phyloP scores from a whole-genome alignment of 1,284 basidiomycete species.

The Boletellus deceptivus region DNA sequence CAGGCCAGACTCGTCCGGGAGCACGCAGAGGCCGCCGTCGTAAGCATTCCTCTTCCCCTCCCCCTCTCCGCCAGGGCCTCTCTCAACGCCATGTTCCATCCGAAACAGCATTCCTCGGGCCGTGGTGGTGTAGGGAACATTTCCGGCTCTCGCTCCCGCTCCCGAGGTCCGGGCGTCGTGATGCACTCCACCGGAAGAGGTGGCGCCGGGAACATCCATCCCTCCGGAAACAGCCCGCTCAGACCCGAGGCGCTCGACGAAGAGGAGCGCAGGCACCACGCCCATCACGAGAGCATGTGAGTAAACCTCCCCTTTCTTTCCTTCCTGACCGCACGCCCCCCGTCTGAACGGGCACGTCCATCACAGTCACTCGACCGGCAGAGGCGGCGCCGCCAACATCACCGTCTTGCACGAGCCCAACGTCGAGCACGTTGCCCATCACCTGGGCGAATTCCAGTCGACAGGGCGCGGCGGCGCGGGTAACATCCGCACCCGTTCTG shows the following conservation, averaged over 20 bases:
- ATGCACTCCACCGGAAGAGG: slow-evolving; percentile 62
- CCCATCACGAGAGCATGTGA: slow-evolving; percentile 41
- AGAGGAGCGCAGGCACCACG: slow-evolving; percentile 40
- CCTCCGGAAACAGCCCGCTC: slow-evolving; percentile 25
- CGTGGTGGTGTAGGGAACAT: slow-evolving; percentile 34
- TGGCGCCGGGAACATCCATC: slow-evolving; percentile 62
- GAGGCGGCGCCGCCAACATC: slow-evolving; percentile 67
- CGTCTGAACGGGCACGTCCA: background rate
- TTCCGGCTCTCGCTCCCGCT: slow-evolving; percentile 33
- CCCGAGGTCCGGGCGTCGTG: slow-evolving; percentile 31
- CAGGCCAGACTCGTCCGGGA: slow-evolving; percentile 48
- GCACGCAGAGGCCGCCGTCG: slow-evolving; percentile 39
- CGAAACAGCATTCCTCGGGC: slow-evolving; percentile 46
- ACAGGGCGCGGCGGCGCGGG: slow-evolving; percentile 74
- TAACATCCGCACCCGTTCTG: slow-evolving; percentile 57
- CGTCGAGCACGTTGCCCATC: slow-evolving; percentile 36
- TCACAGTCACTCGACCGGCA: slow-evolving; percentile 62
- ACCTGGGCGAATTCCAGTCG: slow-evolving; percentile 38
- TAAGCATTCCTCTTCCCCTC: slow-evolving; percentile 28
- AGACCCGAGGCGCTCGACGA: slow-evolving; percentile 40
- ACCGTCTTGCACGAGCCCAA: slow-evolving; percentile 40
- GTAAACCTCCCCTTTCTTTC: slow-evolving; percentile 27
- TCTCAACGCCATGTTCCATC: background rate
- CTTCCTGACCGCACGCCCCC: background rate
- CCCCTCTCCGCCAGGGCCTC: background rate